A percentile compares a stretch with the other conserved stretches of the same genome.
phyloP scores from a whole-genome alignment of 2,329 filamentous ascomycete species.

The Neofusicoccum ribis region DNA sequence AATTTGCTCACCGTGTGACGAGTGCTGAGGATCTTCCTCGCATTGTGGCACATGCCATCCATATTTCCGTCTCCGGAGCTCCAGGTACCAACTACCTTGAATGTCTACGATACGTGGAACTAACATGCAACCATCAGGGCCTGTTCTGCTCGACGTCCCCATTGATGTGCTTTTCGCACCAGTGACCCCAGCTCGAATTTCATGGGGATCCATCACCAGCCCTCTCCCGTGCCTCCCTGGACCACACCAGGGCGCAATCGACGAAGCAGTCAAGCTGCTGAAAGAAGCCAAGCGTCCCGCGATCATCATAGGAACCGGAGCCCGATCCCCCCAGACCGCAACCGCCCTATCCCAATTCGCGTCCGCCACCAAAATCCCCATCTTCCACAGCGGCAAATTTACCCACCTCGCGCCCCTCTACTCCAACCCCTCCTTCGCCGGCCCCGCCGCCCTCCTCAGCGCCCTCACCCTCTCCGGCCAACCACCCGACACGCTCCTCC shows the following conservation, averaged over 20 bases:
- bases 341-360: conserved; percentile 36
- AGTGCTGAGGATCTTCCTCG: conserved; percentile 48
- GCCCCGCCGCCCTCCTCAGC: conserved; percentile 38
- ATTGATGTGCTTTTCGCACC: conserved; percentile 47
- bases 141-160: conserved; percentile 41
- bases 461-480: conserved; percentile 29
- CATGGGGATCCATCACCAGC: conserved; percentile 44
- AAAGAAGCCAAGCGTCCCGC: conserved; percentile 40
- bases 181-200: conserved; percentile 36
- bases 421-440: conserved; percentile 37
- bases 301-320: conserved; percentile 46
- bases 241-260: conserved; percentile 39
- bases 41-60: conserved; percentile 45
- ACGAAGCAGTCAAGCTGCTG: conserved; percentile 34
- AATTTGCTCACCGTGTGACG: conserved; percentile 48
- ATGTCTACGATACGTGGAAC: conserved; percentile 27
- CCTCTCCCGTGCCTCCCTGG: conserved; percentile 36
- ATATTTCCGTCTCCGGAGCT: conserved; percentile 41
- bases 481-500: conserved; percentile 44
- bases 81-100: conserved; percentile 25
- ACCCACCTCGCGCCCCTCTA: conserved; percentile 28
- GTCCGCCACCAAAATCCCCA: conserved; percentile 37
- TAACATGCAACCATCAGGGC: conserved; percentile 31
- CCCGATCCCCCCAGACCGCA: conserved; percentile 30
- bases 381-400: conserved; percentile 45